Evolutionary conservation across 805 yeast genomes (phyloP).

Genomic region (Kodamaea nitidulidarum): DNA sequence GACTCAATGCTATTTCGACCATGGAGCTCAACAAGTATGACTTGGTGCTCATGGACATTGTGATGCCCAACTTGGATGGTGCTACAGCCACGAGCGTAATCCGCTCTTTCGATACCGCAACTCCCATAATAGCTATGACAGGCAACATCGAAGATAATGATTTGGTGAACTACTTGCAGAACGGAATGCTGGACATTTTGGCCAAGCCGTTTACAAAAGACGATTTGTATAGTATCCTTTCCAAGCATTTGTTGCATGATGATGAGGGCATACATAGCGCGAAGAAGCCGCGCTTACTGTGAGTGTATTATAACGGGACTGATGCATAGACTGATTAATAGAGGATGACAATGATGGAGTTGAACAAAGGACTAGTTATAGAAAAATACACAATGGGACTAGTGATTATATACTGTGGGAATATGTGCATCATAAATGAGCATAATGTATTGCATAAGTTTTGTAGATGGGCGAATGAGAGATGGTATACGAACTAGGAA

Average conservation of each 20-base stretch:
- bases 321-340: too few relatives aligned
- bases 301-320: constrained; percentile 2
- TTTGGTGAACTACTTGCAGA: constrained; percentile 70
- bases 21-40: constrained; percentile 67
- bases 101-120: constrained; percentile 73
- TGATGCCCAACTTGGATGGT: constrained; percentile 85
- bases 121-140: constrained; percentile 94
- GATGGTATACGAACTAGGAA: too few relatives aligned
- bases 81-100: constrained; percentile 89
- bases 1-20: constrained; percentile 78
- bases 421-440: too few relatives aligned
- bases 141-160: constrained; percentile 84
- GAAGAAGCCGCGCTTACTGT: constrained; percentile 11
- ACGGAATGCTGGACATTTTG: constrained; percentile 89
- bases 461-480: too few relatives aligned
- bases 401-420: too few relatives aligned
- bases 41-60: constrained; percentile 80
- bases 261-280: background rate
- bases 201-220: constrained; percentile 93
- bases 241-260: constrained; percentile 56
- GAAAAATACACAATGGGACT: too few relatives aligned
- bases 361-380: too few relatives aligned
- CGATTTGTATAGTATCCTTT: constrained; percentile 72
- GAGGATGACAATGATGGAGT: too few relatives aligned
- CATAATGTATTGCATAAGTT: too few relatives aligned